Evolutionary conservation across 192 early-diverging fungal species (phyloP), one percentile per base, ranked within the genome.

Genomic region (Gryganskiella cystojenkinii): DNA sequence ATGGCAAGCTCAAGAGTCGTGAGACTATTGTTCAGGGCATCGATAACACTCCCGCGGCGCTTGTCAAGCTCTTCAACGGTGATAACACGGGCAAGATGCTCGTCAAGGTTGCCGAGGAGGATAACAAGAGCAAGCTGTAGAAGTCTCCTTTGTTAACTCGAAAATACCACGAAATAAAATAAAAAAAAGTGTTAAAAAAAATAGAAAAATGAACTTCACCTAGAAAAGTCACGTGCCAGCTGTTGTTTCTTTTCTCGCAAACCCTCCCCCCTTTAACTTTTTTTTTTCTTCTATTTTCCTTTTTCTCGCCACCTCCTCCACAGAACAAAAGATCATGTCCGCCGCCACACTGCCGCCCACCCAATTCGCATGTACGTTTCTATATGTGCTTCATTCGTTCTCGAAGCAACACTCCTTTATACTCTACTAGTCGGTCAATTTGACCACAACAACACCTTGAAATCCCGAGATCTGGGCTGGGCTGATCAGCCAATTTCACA

Each of bases 361-460:
- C 53, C 86, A 88, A 75, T 85, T 88, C 63, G 83, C 86, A 37
- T 88, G 86, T 88, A 82, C 40, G 83, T 80, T 8, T 63, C n/a
- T 19, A 44, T 15, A 35, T 47, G 44, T 22, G 2, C n/a, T 22
- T 3, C 47, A 20, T n/a, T 28, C 31, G n/a, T 22, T 6, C 54
- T 34, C 20, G 45, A 1, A 25, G 8, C 1, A 20, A 46, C 8
- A 19, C 3, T 33, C 8, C 4, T 34, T 34, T 75, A n/a, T n/a
- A n/a, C n/a, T n/a, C n/a, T n/a, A n/a, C n/a, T n/a, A n/a, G n/a
- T n/a, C n/a, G n/a, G n/a, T n/a, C n/a, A n/a, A n/a, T n/a, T n/a
- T n/a, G n/a, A n/a, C n/a, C n/a, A n/a, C n/a, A n/a, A n/a, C n/a
- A n/a, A n/a, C n/a, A n/a, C n/a, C n/a, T n/a, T 34, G 13, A 35